These are phyloP conservation scores for Paramyrothecium roridum DNA, from an alignment of 2,329 filamentous ascomycete species.

Conservation along the genomic window DNA sequence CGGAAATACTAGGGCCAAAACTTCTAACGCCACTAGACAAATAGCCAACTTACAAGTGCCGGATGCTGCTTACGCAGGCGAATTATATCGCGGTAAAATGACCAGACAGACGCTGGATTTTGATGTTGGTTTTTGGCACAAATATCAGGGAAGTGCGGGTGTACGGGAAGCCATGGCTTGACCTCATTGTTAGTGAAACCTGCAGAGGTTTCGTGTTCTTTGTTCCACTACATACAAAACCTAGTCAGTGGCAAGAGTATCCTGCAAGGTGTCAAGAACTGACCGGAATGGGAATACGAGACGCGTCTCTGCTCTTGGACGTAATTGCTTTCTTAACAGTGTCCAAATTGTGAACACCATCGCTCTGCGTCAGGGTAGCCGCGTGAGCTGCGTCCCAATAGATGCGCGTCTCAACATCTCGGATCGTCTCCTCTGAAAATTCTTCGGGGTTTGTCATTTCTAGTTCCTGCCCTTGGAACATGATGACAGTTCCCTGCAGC, in stretches of 20 bases:
- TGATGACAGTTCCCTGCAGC: slow-evolving; percentile 46
- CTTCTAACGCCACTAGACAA: no score
- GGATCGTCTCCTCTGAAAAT: no score
- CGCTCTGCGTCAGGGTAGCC: no score
- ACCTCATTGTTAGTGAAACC: background rate
- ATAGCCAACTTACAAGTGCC: background rate
- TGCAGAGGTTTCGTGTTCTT: background rate
- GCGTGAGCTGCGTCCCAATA: no score
- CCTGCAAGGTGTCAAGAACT: background rate
- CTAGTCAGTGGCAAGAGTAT: background rate
- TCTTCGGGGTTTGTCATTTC: slow-evolving; percentile 47
- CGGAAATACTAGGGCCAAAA: no score
- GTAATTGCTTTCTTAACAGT: no score
- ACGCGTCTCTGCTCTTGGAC: background rate
- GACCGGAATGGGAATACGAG: background rate
- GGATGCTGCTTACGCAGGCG: background rate
- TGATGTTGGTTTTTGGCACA: background rate
- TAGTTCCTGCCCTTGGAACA: slow-evolving; percentile 62
- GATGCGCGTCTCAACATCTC: no score
- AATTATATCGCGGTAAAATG: background rate
- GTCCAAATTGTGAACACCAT: no score
- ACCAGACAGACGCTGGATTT: background rate
- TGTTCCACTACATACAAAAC: background rate
- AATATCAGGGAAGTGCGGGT: background rate
- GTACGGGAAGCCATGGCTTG: background rate